Evolutionary conservation across 225 moss, liverwort and hornwort species (phyloP).

Genomic region (Straminergon stramineum): DNA sequence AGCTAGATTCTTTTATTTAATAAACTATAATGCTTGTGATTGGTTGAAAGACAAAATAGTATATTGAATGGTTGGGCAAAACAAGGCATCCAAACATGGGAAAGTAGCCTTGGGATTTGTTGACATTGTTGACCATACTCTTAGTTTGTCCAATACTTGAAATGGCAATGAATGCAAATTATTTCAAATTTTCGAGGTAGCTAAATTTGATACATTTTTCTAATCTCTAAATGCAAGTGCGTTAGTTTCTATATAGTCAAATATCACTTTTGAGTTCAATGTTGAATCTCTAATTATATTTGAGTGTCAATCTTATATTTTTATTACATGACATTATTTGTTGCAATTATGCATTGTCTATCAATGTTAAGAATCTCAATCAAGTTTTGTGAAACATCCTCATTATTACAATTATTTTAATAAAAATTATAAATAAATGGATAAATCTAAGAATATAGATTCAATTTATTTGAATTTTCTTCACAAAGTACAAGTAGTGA

Average conservation of each 20-base stretch:
- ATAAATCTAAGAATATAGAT: not conserved
- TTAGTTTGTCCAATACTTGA: not conserved
- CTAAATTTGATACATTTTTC: not conserved
- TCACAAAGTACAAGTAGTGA: not conserved
- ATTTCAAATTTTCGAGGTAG: not conserved
- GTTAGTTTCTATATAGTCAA: not conserved
- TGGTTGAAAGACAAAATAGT: too few relatives aligned
- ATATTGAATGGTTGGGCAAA: too few relatives aligned
- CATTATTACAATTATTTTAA: not conserved
- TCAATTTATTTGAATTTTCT: not conserved
- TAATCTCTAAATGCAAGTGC: too few relatives aligned
- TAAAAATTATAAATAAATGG: fast-evolving
- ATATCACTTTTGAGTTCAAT: not conserved
- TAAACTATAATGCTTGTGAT: too few relatives aligned
- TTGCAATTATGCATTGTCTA: not conserved
- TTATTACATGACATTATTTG: not conserved
- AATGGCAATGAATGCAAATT: not conserved
- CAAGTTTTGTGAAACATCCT: not conserved
- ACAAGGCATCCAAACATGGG: too few relatives aligned
- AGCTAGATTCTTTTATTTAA: too few relatives aligned
- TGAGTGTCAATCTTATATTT: not conserved
- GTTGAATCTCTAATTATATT: not conserved
- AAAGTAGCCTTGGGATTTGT: too few relatives aligned
- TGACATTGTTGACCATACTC: too few relatives aligned
- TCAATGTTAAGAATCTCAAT: not conserved